Base-by-base conservation (phyloP, 768 basidiomycete species). In the Leccinum aurantiacum region DNA sequence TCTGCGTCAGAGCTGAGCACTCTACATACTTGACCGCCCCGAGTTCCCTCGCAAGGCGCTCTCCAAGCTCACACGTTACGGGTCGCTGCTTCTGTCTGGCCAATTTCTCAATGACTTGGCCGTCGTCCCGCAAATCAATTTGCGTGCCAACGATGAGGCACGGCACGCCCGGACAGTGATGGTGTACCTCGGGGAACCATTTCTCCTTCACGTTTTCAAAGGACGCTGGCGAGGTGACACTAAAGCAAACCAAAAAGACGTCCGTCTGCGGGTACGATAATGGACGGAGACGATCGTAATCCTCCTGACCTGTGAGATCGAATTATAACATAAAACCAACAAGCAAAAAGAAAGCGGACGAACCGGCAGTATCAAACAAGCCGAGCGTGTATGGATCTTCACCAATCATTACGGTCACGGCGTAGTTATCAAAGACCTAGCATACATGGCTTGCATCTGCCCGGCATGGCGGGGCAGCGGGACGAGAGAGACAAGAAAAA, bases 181-280 rank as follows among this genome's bases (percentile, higher is more conserved):
- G 97, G 74, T 95, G 95, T 56, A 99, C 96, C 80, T 99, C 97
- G 6, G 97, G 97, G 84, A 98, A 97, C 97, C 97, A 99, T 76
- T 99, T 99, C 79, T 99, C 97, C 85, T 97, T 98, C 71, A 99
- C 96, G 89, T 99, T 98, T 78, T 99, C 97, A 73, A 98, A 99
- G 52, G 94, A 96, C 29, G 97, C 96, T 4, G 96, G 97, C 10
- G 92, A 95, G 46, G 96, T 98, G 68, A 99, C 97, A 71, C 93
- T 95, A 83, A 98, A 99, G 79, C 97, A 99, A 67, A 99, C 96
- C 59, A 99, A 83, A 85, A 99, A 98, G 59, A 98, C 97, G 71
- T 99, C 97, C 61, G 97, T 99, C 79, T 99, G 97, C 35, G 97
- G 97, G 83, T 99, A 99, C 73, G 96, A 98, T 79, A 99, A 80